phyloP scores from a whole-genome alignment of 495 filamentous ascomycete species.

The Talaromyces stipitatus region DNA sequence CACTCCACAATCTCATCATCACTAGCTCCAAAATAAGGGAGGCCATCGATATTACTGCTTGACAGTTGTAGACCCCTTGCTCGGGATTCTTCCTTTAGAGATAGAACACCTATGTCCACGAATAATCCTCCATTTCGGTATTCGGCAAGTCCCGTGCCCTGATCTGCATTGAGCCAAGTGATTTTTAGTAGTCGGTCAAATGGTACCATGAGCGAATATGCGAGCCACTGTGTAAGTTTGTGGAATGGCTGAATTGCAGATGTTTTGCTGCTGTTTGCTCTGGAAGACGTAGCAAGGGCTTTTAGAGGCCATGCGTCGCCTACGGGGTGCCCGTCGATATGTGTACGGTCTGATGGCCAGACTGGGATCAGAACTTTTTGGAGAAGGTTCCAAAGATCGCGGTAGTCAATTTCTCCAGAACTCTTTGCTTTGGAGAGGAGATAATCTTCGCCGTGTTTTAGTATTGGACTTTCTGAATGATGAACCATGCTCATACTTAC shows the following conservation, averaged over 20 bases:
- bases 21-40: background rate
- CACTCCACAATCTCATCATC: constrained; percentile 80
- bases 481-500: constrained; percentile 23
- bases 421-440: constrained; percentile 18
- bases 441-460: constrained; percentile 31
- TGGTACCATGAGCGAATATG: constrained; percentile 82
- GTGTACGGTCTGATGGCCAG: constrained; percentile 49
- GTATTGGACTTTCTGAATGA: background rate
- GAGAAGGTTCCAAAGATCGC: constrained; percentile 39
- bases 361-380: constrained; percentile 44
- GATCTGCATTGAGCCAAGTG: constrained; percentile 67
- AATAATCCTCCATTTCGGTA: constrained; percentile 84
- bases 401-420: constrained; percentile 18
- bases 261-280: constrained; percentile 5
- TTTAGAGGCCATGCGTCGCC: constrained; percentile 51
- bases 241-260: constrained; percentile 54
- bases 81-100: background rate
- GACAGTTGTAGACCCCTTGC: background rate
- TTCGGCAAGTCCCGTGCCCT: constrained; percentile 78
- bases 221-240: constrained; percentile 85
- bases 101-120: constrained; percentile 72
- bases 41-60: background rate
- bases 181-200: constrained; percentile 72
- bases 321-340: constrained; percentile 41
- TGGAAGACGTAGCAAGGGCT: constrained; percentile 12